Evolutionary conservation across 306 rosid species (phyloP).

Genomic region (Echinosophora koreensis): DNA sequence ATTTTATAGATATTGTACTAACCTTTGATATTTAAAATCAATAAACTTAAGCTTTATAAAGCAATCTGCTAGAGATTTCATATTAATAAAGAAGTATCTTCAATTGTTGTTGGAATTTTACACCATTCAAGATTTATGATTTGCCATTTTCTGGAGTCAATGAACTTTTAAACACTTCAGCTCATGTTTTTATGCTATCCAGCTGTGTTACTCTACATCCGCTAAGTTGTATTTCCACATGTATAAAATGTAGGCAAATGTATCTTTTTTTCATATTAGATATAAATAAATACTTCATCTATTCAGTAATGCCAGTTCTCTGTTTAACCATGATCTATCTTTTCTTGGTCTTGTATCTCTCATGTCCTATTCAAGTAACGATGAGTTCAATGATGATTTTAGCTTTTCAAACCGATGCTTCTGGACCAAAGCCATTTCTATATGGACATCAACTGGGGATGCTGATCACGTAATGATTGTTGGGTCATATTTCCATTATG

Average conservation of each 20-base stretch:
- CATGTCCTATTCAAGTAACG: constrained; percentile 28
- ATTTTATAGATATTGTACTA: background rate
- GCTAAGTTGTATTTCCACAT: background rate
- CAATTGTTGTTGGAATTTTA: constrained; percentile 4
- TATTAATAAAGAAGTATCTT: background rate
- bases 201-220: background rate
- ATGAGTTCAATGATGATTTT: constrained; percentile 34
- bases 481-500: constrained; percentile 82
- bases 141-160: background rate
- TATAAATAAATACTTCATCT: constrained; percentile 10
- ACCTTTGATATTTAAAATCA: background rate
- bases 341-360: constrained; percentile 31
- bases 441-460: constrained; percentile 89
- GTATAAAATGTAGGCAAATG: constrained; percentile 5
- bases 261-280: constrained; percentile 21
- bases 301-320: background rate
- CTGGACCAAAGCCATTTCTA: constrained; percentile 79
- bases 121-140: constrained; percentile 29
- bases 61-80: constrained; percentile 8
- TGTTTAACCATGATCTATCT: background rate
- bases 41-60: constrained; percentile 5
- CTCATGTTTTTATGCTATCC: constrained; percentile 4
- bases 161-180: constrained; percentile 1
- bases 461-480: constrained; percentile 79
- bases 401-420: constrained; percentile 89